Percentiles rank a stretch among this genome's conserved stretches.
These are phyloP conservation scores for Hanseniaspora uvarum DNA, from an alignment of 1,139 yeast species.

Conservation along the genomic window DNA sequence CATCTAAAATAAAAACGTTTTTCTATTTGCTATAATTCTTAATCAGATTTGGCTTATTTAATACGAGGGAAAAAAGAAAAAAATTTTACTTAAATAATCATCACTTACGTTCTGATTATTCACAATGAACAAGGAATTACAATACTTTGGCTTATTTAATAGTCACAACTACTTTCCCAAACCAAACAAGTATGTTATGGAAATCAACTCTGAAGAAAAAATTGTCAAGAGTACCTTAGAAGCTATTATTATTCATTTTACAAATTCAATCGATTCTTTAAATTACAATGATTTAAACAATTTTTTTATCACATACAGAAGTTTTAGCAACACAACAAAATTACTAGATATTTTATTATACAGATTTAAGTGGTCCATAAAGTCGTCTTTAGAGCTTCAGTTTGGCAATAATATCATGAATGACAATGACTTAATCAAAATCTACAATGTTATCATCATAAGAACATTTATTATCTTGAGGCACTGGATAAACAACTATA, in stretches of 20 bases:
- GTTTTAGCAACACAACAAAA: conserved; percentile 49
- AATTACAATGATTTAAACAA: conserved; percentile 74
- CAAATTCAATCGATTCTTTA: conserved; percentile 60
- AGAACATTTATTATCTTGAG: conserved; percentile 79
- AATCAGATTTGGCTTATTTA: background rate
- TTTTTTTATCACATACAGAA: conserved; percentile 73
- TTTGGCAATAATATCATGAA: conserved; percentile 18
- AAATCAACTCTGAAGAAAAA: conserved; percentile 25
- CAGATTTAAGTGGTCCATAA: conserved; percentile 64
- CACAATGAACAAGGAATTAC: conserved; percentile 9
- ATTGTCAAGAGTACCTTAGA: conserved; percentile 31
- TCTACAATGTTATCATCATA: conserved; percentile 62
- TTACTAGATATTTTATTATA: conserved; percentile 53
- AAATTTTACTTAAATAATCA: too few species aligned
- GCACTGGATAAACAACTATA: conserved; percentile 79
- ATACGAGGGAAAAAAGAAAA: too few species aligned
- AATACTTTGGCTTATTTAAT: conserved; percentile 11
- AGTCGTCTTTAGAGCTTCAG: conserved; percentile 30
- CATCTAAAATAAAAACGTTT: too few species aligned
- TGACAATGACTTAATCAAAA: conserved; percentile 31
- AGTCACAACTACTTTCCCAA: conserved; percentile 16
- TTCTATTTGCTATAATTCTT: background rate
- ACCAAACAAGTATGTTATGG: conserved; percentile 17
- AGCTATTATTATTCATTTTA: conserved; percentile 60
- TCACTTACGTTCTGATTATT: background rate